A percentile compares a stretch with the other conserved stretches of the same genome.
phyloP scores from a whole-genome alignment of 345 rosid species.

The Syzygium aromaticum region DNA sequence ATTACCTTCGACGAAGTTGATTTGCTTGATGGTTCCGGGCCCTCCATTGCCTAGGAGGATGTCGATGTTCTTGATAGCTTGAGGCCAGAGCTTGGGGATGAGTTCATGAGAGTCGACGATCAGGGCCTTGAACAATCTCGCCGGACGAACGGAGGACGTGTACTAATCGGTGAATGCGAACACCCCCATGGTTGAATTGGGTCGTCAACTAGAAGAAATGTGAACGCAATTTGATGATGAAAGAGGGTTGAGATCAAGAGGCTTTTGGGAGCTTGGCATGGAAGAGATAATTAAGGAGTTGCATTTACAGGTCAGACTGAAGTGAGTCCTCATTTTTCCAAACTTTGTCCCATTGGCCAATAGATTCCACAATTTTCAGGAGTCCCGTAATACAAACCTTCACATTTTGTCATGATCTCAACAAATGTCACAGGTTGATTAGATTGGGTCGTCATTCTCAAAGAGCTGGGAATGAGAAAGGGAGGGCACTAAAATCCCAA shows the following conservation, averaged over 20 bases:
- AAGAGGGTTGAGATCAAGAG: background rate
- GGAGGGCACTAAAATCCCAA: accelerated
- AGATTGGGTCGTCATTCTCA: background rate
- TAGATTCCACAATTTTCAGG: background rate
- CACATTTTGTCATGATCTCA: background rate
- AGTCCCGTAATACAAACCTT: background rate
- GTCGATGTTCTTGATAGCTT: constrained; percentile 13
- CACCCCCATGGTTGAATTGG: background rate
- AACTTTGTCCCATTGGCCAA: accelerated
- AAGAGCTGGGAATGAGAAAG: too few species aligned
- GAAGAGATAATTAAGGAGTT: background rate
- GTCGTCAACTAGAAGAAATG: background rate
- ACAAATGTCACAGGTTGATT: background rate
- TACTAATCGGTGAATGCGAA: background rate
- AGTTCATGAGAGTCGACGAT: constrained; percentile 24
- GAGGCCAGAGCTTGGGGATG: constrained; percentile 26
- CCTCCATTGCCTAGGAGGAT: constrained; percentile 27
- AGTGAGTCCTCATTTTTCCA: background rate
- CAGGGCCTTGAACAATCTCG: constrained; percentile 27
- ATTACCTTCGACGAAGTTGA: constrained; percentile 25
- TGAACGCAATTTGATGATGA: background rate
- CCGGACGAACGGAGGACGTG: constrained; percentile 9
- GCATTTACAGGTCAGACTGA: background rate
- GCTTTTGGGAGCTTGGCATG: background rate
- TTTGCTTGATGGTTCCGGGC: constrained; percentile 20